These are phyloP conservation scores for Chytridium lagenaria DNA, from an alignment of 371 early-diverging fungal genomes.

Conservation along the genomic window DNA sequence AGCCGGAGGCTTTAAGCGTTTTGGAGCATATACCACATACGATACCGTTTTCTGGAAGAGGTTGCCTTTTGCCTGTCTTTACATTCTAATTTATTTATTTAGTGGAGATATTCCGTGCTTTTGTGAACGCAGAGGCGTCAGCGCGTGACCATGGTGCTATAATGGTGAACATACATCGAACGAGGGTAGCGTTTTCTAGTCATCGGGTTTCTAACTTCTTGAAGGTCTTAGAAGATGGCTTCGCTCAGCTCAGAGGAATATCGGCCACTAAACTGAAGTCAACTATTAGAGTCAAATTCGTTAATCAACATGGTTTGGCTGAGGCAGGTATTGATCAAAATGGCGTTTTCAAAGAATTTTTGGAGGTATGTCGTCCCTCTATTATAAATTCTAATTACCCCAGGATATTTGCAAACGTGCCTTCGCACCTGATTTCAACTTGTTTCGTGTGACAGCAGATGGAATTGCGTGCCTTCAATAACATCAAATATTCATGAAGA, in stretches of 20 bases:
- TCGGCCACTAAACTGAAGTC: conserved; percentile 61
- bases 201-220: neutral
- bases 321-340: conserved; percentile 97
- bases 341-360: conserved; percentile 91
- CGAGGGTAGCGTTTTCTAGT: conserved; percentile 1
- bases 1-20: conserved; percentile 43
- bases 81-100: neutral
- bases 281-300: conserved; percentile 84
- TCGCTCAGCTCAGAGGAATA: conserved; percentile 64
- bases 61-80: neutral
- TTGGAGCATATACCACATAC: conserved; percentile 38
- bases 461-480: conserved; percentile 80
- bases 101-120: conserved; percentile 43
- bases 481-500: conserved; percentile 42
- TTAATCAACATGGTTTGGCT: conserved; percentile 79
- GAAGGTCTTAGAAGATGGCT: conserved; percentile 89
- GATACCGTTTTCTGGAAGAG: conserved; percentile 40
- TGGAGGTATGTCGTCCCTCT: conserved; percentile 50
- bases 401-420: conserved; percentile 75
- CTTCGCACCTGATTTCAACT: conserved; percentile 78
- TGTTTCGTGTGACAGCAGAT: conserved; percentile 78
- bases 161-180: conserved; percentile 30
- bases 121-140: conserved; percentile 36
- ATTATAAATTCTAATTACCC: conserved; percentile 5
- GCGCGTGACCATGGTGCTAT: conserved; percentile 22